phyloP scores from a whole-genome alignment of 495 filamentous ascomycete genomes.

The Penicillium alfredii region DNA sequence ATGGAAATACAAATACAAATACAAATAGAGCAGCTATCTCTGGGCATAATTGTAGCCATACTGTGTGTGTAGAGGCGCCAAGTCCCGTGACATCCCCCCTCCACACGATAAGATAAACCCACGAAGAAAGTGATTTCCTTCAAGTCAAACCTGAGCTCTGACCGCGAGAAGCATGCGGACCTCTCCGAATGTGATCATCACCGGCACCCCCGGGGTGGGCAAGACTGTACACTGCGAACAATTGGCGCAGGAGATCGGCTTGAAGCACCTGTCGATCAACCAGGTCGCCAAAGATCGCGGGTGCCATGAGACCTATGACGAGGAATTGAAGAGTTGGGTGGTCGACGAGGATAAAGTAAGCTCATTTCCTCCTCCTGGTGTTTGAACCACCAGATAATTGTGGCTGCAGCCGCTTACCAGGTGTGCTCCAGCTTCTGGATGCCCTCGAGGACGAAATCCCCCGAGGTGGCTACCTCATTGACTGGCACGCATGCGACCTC shows the following conservation, averaged over 20 bases:
- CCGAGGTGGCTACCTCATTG: constrained; percentile 81
- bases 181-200: constrained; percentile 86
- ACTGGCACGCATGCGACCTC: constrained; percentile 97
- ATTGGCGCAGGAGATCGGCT: constrained; percentile 63
- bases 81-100: no score
- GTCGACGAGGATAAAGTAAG: constrained; percentile 92
- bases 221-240: constrained; percentile 86
- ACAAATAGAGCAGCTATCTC: no score
- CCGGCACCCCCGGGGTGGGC: constrained; percentile 91
- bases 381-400: no score
- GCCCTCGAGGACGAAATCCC: constrained; percentile 77
- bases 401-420: no score
- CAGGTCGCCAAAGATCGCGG: constrained; percentile 76
- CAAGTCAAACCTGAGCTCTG: neutral
- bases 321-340: constrained; percentile 80
- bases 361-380: no score
- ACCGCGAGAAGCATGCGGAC: constrained; percentile 41
- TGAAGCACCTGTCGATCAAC: constrained; percentile 85
- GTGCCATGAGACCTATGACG: constrained; percentile 80
- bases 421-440: constrained; percentile 79
- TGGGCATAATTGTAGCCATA: no score
- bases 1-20: no score
- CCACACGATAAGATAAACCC: constrained; percentile 24
- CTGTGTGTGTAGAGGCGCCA: no score
- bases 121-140: constrained; percentile 7